These are phyloP conservation scores for Simplicillium aogashimaense DNA, from an alignment of 2,329 filamentous ascomycete genomes.

Conservation along the genomic window DNA sequence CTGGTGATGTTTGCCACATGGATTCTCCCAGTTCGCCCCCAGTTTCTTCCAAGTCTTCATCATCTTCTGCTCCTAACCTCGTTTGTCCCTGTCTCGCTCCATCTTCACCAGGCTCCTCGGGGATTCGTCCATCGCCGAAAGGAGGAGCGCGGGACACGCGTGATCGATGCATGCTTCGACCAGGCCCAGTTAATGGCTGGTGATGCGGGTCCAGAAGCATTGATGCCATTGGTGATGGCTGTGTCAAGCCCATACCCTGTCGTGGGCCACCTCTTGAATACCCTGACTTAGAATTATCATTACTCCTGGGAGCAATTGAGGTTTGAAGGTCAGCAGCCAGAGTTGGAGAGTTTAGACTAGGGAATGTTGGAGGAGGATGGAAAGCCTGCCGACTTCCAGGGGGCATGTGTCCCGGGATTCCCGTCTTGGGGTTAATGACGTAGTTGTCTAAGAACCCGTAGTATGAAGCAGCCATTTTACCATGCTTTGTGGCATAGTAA, in stretches of 20 bases:
- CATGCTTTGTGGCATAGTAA: constrained; percentile 90
- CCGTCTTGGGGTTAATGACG: constrained; percentile 60
- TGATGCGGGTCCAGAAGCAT: constrained; percentile 68
- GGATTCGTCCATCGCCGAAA: constrained; percentile 38
- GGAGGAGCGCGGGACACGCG: constrained; percentile 34
- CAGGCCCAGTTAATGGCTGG: constrained; percentile 47
- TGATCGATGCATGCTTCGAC: constrained; percentile 31
- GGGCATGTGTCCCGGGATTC: constrained; percentile 50
- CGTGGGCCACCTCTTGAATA: too few relatives aligned
- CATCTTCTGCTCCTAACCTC: constrained; percentile 49
- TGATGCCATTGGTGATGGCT: constrained; percentile 59
- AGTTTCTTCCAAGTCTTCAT: constrained; percentile 40
- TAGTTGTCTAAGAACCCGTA: constrained; percentile 95
- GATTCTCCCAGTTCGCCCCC: constrained; percentile 44
- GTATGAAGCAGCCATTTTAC: constrained; percentile 97
- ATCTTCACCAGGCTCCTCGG: constrained; percentile 45
- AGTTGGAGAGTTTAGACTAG: constrained; percentile 56
- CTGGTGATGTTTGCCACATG: constrained; percentile 48
- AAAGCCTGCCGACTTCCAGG: constrained; percentile 47
- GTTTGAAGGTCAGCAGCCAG: constrained; percentile 44
- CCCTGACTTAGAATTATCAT: too few relatives aligned
- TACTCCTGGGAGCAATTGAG: constrained; percentile 24
- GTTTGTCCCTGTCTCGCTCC: constrained; percentile 25
- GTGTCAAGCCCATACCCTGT: constrained; percentile 22
- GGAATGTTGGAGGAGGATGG: constrained; percentile 66